Percentiles rank a stretch among this genome's conserved stretches.
These are phyloP conservation scores for Bruguiera gymnorhiza DNA, from an alignment of 345 rosid genomes.

Conservation along the genomic window DNA sequence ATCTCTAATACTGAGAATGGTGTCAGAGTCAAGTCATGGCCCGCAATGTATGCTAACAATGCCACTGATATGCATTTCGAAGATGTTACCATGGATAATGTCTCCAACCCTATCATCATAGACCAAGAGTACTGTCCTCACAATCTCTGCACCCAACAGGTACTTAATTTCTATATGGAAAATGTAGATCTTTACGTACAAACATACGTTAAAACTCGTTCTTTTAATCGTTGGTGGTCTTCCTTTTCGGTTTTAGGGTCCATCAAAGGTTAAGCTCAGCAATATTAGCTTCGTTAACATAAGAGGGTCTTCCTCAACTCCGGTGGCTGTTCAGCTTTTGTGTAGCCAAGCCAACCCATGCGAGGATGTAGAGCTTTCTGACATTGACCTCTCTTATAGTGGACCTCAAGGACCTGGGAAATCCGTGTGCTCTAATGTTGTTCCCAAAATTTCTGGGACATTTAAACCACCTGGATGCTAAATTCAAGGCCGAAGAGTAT, in stretches of 20 bases:
- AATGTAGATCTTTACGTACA: too few species aligned
- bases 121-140: conserved; percentile 46
- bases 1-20: conserved; percentile 37
- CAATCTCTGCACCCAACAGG: conserved; percentile 24
- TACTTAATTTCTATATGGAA: not conserved
- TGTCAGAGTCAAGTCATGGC: conserved; percentile 62
- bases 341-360: conserved; percentile 31
- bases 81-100: conserved; percentile 29
- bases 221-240: not conserved
- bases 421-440: conserved; percentile 25
- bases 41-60: conserved; percentile 18
- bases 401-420: conserved; percentile 14
- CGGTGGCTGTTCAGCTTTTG: conserved; percentile 14
- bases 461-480: conserved; percentile 3
- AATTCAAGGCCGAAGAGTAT: not conserved
- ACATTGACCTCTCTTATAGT: conserved; percentile 22
- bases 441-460: conserved; percentile 21
- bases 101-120: conserved; percentile 32
- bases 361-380: conserved; percentile 16
- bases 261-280: conserved; percentile 22
- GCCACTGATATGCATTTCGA: conserved; percentile 38
- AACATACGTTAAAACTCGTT: not conserved
- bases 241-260: conserved; percentile 10
- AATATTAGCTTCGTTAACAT: conserved; percentile 27
- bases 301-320: conserved; percentile 21